A percentile compares a stretch with the other conserved stretches of the same genome.
phyloP scores from a whole-genome alignment of 768 basidiomycete genomes.

The Boletus vermiculosoides region DNA sequence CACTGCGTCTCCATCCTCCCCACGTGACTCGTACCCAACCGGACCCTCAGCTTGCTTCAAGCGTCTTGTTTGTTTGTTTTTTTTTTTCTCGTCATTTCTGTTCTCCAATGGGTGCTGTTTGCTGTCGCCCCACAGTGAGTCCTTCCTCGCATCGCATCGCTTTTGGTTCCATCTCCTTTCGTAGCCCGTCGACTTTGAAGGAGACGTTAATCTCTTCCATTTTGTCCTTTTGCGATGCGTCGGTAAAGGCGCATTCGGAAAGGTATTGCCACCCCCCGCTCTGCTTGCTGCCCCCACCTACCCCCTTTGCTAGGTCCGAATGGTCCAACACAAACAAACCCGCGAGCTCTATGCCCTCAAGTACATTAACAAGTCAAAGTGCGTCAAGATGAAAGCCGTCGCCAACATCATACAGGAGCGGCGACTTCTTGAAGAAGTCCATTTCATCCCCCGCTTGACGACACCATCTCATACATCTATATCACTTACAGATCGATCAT shows the following conservation, averaged over 20 bases:
- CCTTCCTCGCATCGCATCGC: neutral
- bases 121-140: slow-evolving; percentile 78
- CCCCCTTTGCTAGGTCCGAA: slow-evolving; percentile 72
- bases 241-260: slow-evolving; percentile 99
- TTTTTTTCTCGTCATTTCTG: slow-evolving; percentile 4
- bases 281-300: slow-evolving; percentile 13
- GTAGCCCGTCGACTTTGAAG: slow-evolving; percentile 93
- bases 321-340: slow-evolving; percentile 99
- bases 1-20: neutral
- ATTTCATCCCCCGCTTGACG: slow-evolving; percentile 10
- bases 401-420: slow-evolving; percentile 97
- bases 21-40: slow-evolving; percentile 17
- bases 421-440: slow-evolving; percentile 89
- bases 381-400: slow-evolving; percentile 97
- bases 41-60: neutral
- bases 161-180: neutral
- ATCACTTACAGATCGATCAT: slow-evolving; percentile 76
- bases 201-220: slow-evolving; percentile 95
- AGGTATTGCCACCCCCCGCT: slow-evolving; percentile 49
- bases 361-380: slow-evolving; percentile 98
- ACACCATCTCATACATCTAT: neutral
- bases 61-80: slow-evolving; percentile 14
- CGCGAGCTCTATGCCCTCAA: slow-evolving; percentile 95
- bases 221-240: slow-evolving; percentile 93
- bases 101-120: slow-evolving; percentile 67